Percentiles rank a stretch among this genome's conserved stretches.
Evolutionary conservation across 345 rosid species (phyloP).

Genomic region (Trapa incisa): DNA sequence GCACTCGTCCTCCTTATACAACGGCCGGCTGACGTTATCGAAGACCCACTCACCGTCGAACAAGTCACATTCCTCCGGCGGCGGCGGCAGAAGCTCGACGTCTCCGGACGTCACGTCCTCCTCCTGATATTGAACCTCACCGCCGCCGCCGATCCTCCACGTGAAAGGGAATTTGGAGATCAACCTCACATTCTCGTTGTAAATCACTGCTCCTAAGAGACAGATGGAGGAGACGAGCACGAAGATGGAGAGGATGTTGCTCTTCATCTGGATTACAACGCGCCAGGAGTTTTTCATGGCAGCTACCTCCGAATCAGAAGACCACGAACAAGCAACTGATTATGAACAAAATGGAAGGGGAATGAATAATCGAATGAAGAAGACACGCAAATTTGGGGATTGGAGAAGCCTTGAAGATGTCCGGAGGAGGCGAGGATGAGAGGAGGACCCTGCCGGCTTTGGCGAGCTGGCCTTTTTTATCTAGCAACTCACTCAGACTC

Average conservation of each 20-base stretch:
- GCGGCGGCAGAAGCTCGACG: conserved; percentile 24
- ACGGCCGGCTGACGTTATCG: conserved; percentile 52
- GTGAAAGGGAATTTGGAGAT: conserved; percentile 71
- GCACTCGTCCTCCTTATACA: conserved; percentile 77
- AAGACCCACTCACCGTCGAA: conserved; percentile 73
- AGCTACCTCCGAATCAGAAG: conserved; percentile 15
- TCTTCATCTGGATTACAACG: conserved; percentile 16
- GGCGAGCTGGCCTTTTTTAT: conserved; percentile 53
- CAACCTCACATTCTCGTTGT: conserved; percentile 58
- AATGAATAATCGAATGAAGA: conserved; percentile 1
- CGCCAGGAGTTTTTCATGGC: conserved; percentile 42
- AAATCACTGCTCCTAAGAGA: conserved; percentile 54
- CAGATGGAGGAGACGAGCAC: conserved; percentile 34
- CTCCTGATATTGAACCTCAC: background rate
- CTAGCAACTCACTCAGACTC: conserved; percentile 15
- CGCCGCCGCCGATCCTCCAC: conserved; percentile 30
- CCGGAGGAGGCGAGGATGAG: no score
- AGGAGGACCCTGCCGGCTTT: conserved; percentile 24
- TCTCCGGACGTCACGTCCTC: conserved; percentile 18
- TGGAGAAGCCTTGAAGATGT: no score
- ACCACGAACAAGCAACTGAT: conserved; percentile 2
- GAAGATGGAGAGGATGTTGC: conserved; percentile 48
- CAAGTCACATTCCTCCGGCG: conserved; percentile 66
- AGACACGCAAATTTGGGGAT: background rate
- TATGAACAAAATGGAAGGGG: background rate